Conservation (phyloP, 345 rosid genomes). For the Pseudoturritis turrita region DNA sequence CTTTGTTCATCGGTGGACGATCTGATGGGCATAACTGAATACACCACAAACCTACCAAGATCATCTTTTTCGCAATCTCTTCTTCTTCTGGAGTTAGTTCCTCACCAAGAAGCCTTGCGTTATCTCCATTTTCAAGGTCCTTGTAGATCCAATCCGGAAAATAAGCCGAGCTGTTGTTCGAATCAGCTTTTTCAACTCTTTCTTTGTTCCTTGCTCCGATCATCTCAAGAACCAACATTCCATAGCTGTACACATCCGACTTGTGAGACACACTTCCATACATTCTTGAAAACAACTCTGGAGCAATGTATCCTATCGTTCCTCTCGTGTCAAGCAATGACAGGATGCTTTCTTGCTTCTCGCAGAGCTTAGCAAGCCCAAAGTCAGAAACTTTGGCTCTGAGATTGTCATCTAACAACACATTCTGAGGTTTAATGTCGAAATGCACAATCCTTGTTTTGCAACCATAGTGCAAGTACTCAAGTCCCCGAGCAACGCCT, state of each 20-base stretch:
- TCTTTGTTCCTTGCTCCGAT: conserved; percentile 30
- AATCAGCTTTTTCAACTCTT: not conserved
- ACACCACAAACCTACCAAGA: conserved; percentile 22
- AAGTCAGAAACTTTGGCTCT: conserved; percentile 45
- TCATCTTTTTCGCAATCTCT: conserved; percentile 14
- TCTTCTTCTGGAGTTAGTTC: conserved; percentile 13
- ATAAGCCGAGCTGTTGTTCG: not conserved
- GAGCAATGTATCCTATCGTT: conserved; percentile 47
- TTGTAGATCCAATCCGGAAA: conserved; percentile 20
- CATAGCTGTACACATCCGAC: conserved; percentile 44
- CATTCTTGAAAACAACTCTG: conserved; percentile 33
- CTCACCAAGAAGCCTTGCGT: not conserved
- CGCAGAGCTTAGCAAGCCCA: conserved; percentile 45
- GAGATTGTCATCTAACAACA: conserved; percentile 37
- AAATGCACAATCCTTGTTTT: conserved; percentile 46
- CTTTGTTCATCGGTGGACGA: conserved; percentile 25
- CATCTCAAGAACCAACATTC: conserved; percentile 49
- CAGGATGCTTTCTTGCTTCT: conserved; percentile 33
- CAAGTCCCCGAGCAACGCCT: conserved; percentile 45
- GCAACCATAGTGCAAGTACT: conserved; percentile 49
- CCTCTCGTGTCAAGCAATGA: conserved; percentile 41
- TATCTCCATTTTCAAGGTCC: not conserved
- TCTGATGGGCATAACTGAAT: conserved; percentile 16
- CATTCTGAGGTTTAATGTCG: conserved; percentile 50
- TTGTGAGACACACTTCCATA: conserved; percentile 39